A percentile compares a stretch with the other conserved stretches of the same genome.
phyloP scores from a whole-genome alignment of 108 stramenopile genomes.

The Nannochloropsis oceanica region DNA sequence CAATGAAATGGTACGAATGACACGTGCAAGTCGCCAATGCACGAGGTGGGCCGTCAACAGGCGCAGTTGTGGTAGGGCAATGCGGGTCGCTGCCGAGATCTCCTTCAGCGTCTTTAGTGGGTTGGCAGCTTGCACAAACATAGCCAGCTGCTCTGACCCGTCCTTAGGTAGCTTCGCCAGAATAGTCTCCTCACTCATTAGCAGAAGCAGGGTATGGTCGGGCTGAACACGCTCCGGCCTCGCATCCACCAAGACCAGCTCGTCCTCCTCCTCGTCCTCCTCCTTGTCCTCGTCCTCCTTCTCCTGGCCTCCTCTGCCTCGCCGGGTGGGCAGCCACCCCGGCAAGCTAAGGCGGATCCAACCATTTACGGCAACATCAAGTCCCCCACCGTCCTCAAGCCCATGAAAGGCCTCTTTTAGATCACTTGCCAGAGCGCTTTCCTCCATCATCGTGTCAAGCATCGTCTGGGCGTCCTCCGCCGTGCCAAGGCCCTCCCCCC shows the following conservation, averaged over 20 bases:
- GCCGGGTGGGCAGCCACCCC: not conserved
- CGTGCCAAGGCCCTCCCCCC: not conserved
- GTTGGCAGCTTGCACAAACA: not conserved
- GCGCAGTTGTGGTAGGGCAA: not conserved
- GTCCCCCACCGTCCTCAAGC: not conserved
- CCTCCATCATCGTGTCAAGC: not conserved
- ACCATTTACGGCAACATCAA: not conserved
- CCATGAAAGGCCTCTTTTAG: not conserved
- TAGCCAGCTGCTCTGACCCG: not conserved
- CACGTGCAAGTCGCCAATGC: not conserved
- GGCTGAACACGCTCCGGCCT: not conserved
- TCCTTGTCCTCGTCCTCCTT: not conserved
- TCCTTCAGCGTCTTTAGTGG: not conserved
- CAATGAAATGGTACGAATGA: not conserved
- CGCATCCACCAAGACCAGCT: not conserved
- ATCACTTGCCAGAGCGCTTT: not conserved
- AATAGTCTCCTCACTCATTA: not conserved
- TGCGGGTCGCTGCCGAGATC: not conserved
- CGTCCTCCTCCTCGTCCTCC: not conserved
- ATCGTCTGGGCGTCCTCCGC: not conserved
- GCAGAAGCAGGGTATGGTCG: not conserved
- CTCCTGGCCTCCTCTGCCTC: no score
- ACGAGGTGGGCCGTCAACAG: not conserved
- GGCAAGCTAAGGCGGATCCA: not conserved
- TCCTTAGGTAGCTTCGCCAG: not conserved